These are phyloP conservation scores for Coemansia sp. DNA, from an alignment of 192 early-diverging fungal genomes.

Conservation along the genomic window DNA sequence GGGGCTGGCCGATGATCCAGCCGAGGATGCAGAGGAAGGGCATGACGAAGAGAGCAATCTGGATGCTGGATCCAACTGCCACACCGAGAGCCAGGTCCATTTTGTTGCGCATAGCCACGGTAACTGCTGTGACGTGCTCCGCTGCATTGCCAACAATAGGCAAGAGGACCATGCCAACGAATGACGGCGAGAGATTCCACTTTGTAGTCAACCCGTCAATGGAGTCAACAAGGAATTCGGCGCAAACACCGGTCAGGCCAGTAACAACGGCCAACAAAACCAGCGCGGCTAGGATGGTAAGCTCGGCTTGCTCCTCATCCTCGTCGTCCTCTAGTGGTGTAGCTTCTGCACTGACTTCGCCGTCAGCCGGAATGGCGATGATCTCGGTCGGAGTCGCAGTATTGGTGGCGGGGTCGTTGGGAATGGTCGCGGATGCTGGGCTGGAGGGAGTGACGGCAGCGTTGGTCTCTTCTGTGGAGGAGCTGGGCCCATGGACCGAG, in stretches of 20 bases:
- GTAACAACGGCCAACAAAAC: slow-evolving; percentile 61
- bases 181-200: slow-evolving; percentile 71
- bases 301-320: slow-evolving; percentile 61
- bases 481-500: neutral
- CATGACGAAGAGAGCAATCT: slow-evolving; percentile 80
- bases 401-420: neutral
- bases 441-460: slow-evolving; percentile 1
- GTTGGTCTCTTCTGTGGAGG: neutral
- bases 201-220: slow-evolving; percentile 71
- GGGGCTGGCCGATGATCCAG: slow-evolving; percentile 74
- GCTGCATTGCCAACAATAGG: slow-evolving; percentile 91
- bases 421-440: neutral
- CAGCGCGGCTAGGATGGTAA: slow-evolving; percentile 51
- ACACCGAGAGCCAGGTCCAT: slow-evolving; percentile 89
- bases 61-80: slow-evolving; percentile 83
- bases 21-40: slow-evolving; percentile 70
- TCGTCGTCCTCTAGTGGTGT: slow-evolving; percentile 55
- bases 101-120: slow-evolving; percentile 78
- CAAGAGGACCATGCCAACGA: slow-evolving; percentile 86
- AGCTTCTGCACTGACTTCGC: neutral
- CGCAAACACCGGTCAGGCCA: slow-evolving; percentile 68
- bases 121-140: slow-evolving; percentile 80
- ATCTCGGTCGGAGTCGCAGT: slow-evolving; percentile 1
- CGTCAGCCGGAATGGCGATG: neutral
- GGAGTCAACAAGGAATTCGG: slow-evolving; percentile 78